Conservation (phyloP, 306 rosid species). For the Macrotyloma uniflorum region DNA sequence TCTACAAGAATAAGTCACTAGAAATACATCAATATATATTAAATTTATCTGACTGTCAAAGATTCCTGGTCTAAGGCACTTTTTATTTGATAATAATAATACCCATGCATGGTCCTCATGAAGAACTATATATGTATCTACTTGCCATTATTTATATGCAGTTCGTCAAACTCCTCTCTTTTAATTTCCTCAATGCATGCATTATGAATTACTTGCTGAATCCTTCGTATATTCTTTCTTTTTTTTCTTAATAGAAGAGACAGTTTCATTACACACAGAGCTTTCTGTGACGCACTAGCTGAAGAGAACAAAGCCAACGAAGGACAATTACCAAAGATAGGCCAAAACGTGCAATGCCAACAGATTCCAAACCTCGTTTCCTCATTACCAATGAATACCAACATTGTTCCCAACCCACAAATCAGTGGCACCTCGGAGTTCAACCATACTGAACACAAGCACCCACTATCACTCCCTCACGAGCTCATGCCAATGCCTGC, state of each 20-base stretch:
- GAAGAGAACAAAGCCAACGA: constrained; percentile 66
- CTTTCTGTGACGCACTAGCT: constrained; percentile 83
- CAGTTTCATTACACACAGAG: constrained; percentile 93
- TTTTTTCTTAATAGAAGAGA: constrained; percentile 63
- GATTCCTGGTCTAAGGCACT: constrained; percentile 21
- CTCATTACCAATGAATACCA: constrained; percentile 45
- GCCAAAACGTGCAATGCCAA: constrained; percentile 42
- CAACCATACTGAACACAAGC: constrained; percentile 39
- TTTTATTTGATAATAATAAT: neutral
- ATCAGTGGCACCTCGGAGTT: constrained; percentile 40
- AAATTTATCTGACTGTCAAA: constrained; percentile 17
- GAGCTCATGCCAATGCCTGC: constrained; percentile 42
- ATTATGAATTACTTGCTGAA: neutral
- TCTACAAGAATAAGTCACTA: constrained; percentile 15
- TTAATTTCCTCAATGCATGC: neutral
- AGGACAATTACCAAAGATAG: constrained; percentile 42
- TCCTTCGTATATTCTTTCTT: neutral
- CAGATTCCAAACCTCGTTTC: constrained; percentile 52
- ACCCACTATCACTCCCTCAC: constrained; percentile 45
- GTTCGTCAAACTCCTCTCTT: neutral
- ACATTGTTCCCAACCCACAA: constrained; percentile 31
- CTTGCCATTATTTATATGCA: neutral
- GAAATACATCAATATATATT: neutral
- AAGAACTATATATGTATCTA: neutral
- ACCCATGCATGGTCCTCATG: constrained; percentile 4